phyloP scores from a whole-genome alignment of 805 yeast genomes.

The Hanseniaspora thailandica region DNA sequence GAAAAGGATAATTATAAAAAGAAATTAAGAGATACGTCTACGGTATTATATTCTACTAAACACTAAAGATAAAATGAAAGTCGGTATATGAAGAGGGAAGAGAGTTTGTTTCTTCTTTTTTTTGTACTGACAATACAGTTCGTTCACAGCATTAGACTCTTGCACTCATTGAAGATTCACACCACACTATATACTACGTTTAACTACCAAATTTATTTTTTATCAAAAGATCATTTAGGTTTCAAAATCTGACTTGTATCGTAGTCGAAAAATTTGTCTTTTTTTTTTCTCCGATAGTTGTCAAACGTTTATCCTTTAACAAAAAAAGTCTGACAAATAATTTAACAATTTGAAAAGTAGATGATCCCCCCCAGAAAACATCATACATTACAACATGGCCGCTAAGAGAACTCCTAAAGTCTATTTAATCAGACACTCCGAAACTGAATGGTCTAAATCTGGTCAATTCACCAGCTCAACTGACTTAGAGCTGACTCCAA shows the following conservation, averaged over 20 bases:
- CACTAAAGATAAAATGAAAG: no score
- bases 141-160: no score
- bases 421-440: conserved; percentile 70
- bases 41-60: neutral
- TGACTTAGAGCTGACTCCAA: conserved; percentile 64
- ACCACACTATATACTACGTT: neutral
- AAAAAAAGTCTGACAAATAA: neutral
- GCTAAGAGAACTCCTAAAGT: conserved; percentile 43
- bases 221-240: no score
- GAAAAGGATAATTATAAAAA: neutral
- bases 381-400: neutral
- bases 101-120: no score
- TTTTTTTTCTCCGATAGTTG: neutral
- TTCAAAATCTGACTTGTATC: no score
- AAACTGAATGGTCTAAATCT: conserved; percentile 89
- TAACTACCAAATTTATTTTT: neutral
- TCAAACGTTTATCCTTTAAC: no score
- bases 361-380: neutral
- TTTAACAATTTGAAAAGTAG: neutral
- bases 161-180: neutral
- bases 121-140: neutral
- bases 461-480: conserved; percentile 88
- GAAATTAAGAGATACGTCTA: neutral
- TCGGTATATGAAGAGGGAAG: no score
- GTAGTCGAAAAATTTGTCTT: no score